Evolutionary conservation across 352 stramenopile species (phyloP), one percentile per base, ranked within the genome.

Genomic region (Phytophthora palmivora): DNA sequence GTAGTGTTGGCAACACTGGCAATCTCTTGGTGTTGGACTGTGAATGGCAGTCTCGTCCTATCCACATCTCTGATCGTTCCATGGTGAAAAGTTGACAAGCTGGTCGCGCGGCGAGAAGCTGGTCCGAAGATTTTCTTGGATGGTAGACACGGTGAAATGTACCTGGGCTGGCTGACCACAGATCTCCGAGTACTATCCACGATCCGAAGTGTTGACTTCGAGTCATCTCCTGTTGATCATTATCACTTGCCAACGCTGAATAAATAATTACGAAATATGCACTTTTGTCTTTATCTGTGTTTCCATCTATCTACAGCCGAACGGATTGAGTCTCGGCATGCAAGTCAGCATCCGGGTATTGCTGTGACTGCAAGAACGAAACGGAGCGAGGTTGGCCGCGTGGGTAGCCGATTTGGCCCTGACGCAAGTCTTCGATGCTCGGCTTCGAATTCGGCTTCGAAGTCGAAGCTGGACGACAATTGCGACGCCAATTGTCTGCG

Each of bases 321-420:
- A 70, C 59, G 43, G 78, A 84, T 18, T 72, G 62, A 6, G 79
- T 87, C 68, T 93, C 84, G 2, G 82, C 82, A 53, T 84, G 79
- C 34, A 93, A 33, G 24, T 93, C 72, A 5, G 84, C 76, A 49
- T 93, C 84, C 18, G 82, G 84, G 65, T 89, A 93, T 53, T 59
- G 74, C 44, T 86, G 78, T 51, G 84, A 93, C 62, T 87, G 78
- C 62, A 89, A 50, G 63, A 93, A 91, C n/a, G 79, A 82, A 14
- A 82, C 39, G 10, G 84, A 93, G 28, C 84, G 79, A 21, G 80
- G 70, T 65, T 89, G 75, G 22, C 76, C 64, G 10, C 70, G 65
- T 0, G 81, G 74, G 38, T 90, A 88, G 22, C 50, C 53, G 30
- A 88, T 75, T 42, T 88, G 75, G 41, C 79, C 58, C 24, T 79